Evolutionary conservation across 2,329 filamentous ascomycete species (phyloP), one percentile per base, ranked within the genome.

Genomic region (Fonsecaea pedrosoi): DNA sequence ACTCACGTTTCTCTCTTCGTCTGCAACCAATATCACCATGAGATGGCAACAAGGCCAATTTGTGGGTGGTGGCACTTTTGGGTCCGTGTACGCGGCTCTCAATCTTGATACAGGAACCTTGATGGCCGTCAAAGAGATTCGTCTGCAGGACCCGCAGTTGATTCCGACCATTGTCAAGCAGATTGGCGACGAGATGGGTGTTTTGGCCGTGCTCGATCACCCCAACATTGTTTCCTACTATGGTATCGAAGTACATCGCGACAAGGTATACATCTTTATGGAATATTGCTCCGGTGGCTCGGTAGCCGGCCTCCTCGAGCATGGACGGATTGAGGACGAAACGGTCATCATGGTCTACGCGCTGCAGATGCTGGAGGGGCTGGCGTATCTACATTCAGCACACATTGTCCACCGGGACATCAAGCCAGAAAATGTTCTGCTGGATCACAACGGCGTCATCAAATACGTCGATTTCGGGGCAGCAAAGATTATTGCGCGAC

Each of bases 211-310:
- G 0, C 85, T 99, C 54, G 94, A 99, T 75, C 95, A 99, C 76
- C 95, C 95, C 25, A 99, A 99, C 76, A 92, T 99, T 68, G 96
- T 99, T 25, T 94, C 93, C 9, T 99, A 99, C 80, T 95, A 95
- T 76, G 95, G 95, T 66, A 98, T 99, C 75, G 95, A 99, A 78
- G 95, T 97, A 2, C 95, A 99, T 79, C 88, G 95, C 70, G 95
- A 99, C 83, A 95, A 97, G 76, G 95, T 99, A n/a, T 99, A 98
- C 79, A 97, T 99, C 72, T 99, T 99, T 78, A 99, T 99, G 95
- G 95, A 99, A 79, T 98, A 96, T 79, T 99, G 95, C 78, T 96
- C 93, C 4, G 94, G 95, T 60, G 95, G 95, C 21, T 98, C 94
- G 15, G 84, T 99, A 57, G 94, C 95, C 50, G 91, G 87, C 59